phyloP scores from a whole-genome alignment of 768 basidiomycete genomes.

The Hortiboletus flavorubellus region DNA sequence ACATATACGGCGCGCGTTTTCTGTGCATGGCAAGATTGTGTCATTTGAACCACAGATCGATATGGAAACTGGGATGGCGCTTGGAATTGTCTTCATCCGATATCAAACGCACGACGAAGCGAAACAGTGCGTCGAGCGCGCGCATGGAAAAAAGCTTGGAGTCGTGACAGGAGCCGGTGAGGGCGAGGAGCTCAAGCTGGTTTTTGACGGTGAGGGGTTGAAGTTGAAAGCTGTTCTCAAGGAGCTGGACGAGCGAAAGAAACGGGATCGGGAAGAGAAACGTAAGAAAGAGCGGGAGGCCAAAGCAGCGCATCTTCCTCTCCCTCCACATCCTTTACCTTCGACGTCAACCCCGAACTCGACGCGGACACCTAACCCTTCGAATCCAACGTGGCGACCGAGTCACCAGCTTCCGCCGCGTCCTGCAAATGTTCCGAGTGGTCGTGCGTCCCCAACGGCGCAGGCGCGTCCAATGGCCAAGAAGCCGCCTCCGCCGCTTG shows the following conservation, averaged over 20 bases:
- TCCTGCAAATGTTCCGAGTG: constrained; percentile 23
- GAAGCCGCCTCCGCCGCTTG: constrained; percentile 20
- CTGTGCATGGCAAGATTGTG: constrained; percentile 54
- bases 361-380: constrained; percentile 17
- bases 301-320: constrained; percentile 15
- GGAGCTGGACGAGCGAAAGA: constrained; percentile 54
- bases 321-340: constrained; percentile 11
- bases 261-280: constrained; percentile 46
- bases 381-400: constrained; percentile 20
- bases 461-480: constrained; percentile 29
- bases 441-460: constrained; percentile 27
- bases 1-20: constrained; percentile 64
- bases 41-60: constrained; percentile 80
- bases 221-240: constrained; percentile 62
- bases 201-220: constrained; percentile 74
- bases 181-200: constrained; percentile 69
- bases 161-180: constrained; percentile 39
- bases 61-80: constrained; percentile 70
- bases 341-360: constrained; percentile 28
- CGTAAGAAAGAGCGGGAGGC: constrained; percentile 39
- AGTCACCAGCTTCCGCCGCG: constrained; percentile 31
- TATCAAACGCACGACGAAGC: constrained; percentile 68
- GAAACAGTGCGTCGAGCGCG: constrained; percentile 56
- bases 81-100: constrained; percentile 78
- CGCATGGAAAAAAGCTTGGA: constrained; percentile 62